Base-by-base conservation (phyloP, 108 stramenopile genomes). In the Ochromonas danica region DNA sequence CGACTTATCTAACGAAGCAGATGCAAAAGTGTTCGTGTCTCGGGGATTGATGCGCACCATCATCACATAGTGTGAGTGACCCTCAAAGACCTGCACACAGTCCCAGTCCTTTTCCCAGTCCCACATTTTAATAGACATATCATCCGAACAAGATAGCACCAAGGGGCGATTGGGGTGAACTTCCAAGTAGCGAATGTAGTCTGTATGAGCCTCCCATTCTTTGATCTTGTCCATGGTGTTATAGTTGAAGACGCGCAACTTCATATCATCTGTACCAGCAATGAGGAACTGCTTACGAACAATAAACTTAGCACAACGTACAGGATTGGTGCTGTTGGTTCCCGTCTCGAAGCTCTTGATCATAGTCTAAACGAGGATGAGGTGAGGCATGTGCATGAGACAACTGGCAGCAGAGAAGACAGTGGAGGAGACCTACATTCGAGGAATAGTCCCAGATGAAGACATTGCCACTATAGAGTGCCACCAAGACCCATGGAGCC, bases 51-150 rank as follows among this genome's bases (percentile, higher is more conserved):
- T 93, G 85, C 94, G 94, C 79, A 96, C 93, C 93, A 94, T 94
- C 98, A 99, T 99, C 71, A 99, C 98, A 74, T 98, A 99, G 81
- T 99, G 98, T 10, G 92, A 88, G 88, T 99, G 98, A 43, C 98
- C 98, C 85, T 97, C 98, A 77, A 95, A 97, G 10, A 85, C 61
- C 86, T 94, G 92, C 0, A 91, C 94, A 86, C 94, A 95, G 70
- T 95, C 94, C 81, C 94, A 98, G 39, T 90, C 86, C 70, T 91
- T 89, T 83, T 98, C 95, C 95, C 95, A 98, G 81, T 98, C 95
- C 95, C 95, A 98, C 14, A 96, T 88, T 90, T 97, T 97, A 88
- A 98, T 94, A 77, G 92, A 92, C 95, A 97, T 97, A 80, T 99
- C 98, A 80, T 99, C 98, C 1, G 91, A 91, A 71, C 84, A 86